These are phyloP conservation scores for Hericium erinaceus DNA, from an alignment of 768 basidiomycete genomes.

Conservation along the genomic window DNA sequence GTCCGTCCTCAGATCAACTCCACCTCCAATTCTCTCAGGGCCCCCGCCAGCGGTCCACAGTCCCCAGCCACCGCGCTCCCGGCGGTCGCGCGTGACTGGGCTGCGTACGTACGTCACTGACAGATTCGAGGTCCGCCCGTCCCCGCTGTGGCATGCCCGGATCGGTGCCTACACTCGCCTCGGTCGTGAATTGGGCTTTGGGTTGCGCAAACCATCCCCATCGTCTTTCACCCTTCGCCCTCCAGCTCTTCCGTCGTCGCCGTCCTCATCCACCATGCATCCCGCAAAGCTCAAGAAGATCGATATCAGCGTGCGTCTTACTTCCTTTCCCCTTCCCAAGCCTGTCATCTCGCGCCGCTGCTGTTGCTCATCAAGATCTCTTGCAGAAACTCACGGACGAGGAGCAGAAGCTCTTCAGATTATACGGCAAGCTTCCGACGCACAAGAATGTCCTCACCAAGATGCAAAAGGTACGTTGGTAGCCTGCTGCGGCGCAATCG, in stretches of 20 bases:
- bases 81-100: no score
- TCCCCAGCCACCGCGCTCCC: no score
- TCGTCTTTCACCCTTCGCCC: no score
- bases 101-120: no score
- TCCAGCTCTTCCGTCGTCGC: no score
- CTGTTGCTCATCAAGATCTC: neutral
- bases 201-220: no score
- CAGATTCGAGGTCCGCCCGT: no score
- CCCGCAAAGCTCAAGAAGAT: conserved; percentile 83
- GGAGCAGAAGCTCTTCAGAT: conserved; percentile 88
- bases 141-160: no score
- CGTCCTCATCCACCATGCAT: conserved; percentile 38
- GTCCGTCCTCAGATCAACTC: neutral
- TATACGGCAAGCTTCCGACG: conserved; percentile 90
- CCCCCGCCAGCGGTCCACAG: neutral
- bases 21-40: neutral
- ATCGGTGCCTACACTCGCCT: no score
- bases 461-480: conserved; percentile 78
- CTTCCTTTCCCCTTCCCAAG: conserved; percentile 7
- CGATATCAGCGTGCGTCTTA: conserved; percentile 74
- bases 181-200: no score
- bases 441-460: conserved; percentile 91
- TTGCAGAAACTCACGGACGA: conserved; percentile 71
- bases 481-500: no score
- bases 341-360: neutral